Conservation (phyloP, 2,329 filamentous ascomycete species). For the Boeremia lycopersici region DNA sequence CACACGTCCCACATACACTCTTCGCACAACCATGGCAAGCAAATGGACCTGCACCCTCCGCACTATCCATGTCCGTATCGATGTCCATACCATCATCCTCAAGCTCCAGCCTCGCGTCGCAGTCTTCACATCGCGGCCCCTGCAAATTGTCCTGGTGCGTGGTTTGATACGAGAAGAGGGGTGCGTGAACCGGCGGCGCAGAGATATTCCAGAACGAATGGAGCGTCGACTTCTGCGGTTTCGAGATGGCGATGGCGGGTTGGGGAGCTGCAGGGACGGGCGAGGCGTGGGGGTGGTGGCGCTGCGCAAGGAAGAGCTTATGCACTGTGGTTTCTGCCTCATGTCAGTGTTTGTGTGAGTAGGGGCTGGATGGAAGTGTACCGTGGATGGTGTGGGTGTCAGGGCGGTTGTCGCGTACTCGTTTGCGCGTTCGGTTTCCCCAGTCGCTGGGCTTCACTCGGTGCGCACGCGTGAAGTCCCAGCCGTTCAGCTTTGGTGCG, state of each 20-base stretch:
- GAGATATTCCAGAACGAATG: slow-evolving; percentile 56
- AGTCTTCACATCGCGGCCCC: slow-evolving; percentile 51
- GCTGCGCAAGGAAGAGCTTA: slow-evolving; percentile 54
- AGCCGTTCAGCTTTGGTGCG: slow-evolving; percentile 19
- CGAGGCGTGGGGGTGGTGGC: slow-evolving; percentile 35
- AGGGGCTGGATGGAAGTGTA: slow-evolving; percentile 32
- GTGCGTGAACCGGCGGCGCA: slow-evolving; percentile 36
- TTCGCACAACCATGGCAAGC: slow-evolving; percentile 48
- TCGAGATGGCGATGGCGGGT: slow-evolving; percentile 9
- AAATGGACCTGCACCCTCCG: slow-evolving; percentile 34
- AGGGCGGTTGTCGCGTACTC: slow-evolving; percentile 63
- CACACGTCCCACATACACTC: slow-evolving; percentile 51
- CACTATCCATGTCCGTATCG: slow-evolving; percentile 45
- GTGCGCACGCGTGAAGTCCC: slow-evolving; percentile 36
- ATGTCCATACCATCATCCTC: slow-evolving; percentile 46
- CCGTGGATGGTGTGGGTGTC: slow-evolving; percentile 62
- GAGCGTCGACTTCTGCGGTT: slow-evolving; percentile 52
- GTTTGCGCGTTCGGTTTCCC: slow-evolving; percentile 63
- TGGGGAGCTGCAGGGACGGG: slow-evolving; percentile 29
- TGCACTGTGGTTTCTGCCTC: slow-evolving; percentile 52
- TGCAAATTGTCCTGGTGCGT: slow-evolving; percentile 13
- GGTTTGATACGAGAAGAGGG: slow-evolving; percentile 22
- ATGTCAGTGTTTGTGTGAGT: background rate
- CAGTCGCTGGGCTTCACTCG: slow-evolving; percentile 50
- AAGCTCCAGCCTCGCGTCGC: slow-evolving; percentile 44